Evolutionary conservation across 2,329 filamentous ascomycete genomes (phyloP), one percentile per base, ranked within the genome.

Genomic region (Fusarium newnesense): DNA sequence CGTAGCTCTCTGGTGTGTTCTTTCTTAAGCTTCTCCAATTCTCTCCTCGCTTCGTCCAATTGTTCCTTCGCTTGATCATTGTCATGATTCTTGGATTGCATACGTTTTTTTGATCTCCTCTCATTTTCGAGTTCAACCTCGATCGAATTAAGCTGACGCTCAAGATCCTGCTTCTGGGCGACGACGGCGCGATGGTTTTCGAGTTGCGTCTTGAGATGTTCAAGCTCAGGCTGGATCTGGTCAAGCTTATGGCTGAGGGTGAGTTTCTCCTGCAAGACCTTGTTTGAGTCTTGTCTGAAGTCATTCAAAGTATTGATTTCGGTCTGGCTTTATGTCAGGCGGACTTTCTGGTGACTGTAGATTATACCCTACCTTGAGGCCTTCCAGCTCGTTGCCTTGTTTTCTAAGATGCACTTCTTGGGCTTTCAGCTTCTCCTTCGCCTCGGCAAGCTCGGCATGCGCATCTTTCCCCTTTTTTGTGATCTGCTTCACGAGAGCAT

Each of bases 61-160:
- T 77, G 79, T 7, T 79, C 75, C 40, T 79, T 81, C 44, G 83
- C 75, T 47, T 88, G 80, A 79, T 87, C 79, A 79, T 84, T 72
- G 53, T 83, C 84, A 74, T 82, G 73, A 26, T 75, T 77, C 44
- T 77, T 78, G 30, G 78, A 74, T 39, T 79, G 75, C n/a, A 78
- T 74, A 19, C 78, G 78, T 34, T 80, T 75, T 36, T 79, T 81
- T 5, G 80, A 80, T 62, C 80, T 78, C 67, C 82, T 96, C 79
- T 96, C 94, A 74, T 93, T 94, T 73, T 95, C 94, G 5, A 97
- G 86, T 76, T 97, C 93, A 47, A 94, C 91, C 80, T 97, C 93
- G 5, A 95, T 82, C 4, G 92, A 90, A 77, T 88, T 92, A 34
- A 97, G 81, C 81, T 96, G 93, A 52, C 93, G 91, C 79, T 96